Percentiles rank a stretch among this genome's conserved stretches.
Conservation (phyloP, 2,329 filamentous ascomycete genomes). For the Plectosphaerella cucumerina region DNA sequence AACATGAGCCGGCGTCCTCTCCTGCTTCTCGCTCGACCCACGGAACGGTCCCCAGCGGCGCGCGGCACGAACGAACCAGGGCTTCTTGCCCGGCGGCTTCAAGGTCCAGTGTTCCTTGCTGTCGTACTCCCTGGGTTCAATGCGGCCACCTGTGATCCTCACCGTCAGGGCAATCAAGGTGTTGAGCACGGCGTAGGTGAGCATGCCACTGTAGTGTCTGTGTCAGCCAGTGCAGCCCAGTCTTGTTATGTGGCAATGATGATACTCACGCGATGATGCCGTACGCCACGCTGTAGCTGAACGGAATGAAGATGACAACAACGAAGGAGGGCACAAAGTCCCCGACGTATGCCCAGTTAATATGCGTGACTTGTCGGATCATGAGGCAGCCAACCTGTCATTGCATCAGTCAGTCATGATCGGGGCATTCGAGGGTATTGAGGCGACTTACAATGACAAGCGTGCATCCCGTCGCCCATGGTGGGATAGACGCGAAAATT, state of each 20-base stretch:
- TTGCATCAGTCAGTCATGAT: constrained; percentile 3
- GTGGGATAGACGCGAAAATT: too few species aligned
- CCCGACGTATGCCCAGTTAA: constrained; percentile 75
- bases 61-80: constrained; percentile 41
- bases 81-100: constrained; percentile 41
- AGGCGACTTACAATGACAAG: constrained; percentile 54
- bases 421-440: too few species aligned
- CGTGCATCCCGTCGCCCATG: constrained; percentile 73
- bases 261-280: constrained; percentile 63
- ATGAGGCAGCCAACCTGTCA: constrained; percentile 68
- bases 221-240: constrained; percentile 1
- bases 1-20: too few species aligned
- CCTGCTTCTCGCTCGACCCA: constrained; percentile 15
- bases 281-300: constrained; percentile 75
- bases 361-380: constrained; percentile 68
- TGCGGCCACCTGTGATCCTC: constrained; percentile 32
- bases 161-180: constrained; percentile 41
- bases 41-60: constrained; percentile 18
- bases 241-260: too few species aligned
- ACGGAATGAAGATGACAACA: constrained; percentile 70
- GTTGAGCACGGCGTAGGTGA: constrained; percentile 50
- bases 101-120: constrained; percentile 53
- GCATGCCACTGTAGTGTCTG: constrained; percentile 37
- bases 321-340: constrained; percentile 74
- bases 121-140: constrained; percentile 48